Base-by-base conservation (phyloP, 1,284 basidiomycete genomes). In the Psilocybe mexicana region DNA sequence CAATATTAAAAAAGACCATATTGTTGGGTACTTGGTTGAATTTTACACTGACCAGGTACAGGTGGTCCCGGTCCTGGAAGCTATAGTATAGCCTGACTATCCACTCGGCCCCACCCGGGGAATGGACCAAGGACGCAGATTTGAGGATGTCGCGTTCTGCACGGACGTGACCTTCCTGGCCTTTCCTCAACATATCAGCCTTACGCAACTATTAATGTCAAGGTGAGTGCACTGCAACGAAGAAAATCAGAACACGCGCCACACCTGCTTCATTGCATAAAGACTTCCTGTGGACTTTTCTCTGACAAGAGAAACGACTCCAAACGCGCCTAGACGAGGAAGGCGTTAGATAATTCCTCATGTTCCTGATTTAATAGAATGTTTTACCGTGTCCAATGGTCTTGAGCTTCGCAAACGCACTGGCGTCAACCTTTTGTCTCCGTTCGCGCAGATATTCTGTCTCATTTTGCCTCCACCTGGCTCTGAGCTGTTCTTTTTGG, bases 181-280 rank as follows among this genome's bases (percentile, higher is more conserved):
- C 94, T 76, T 96, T 96, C 49, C 93, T 88, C 65, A 98, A 82
- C 94, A 98, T 98, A 72, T 98, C 96, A 58, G 88, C 88, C 78
- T 98, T 99, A 55, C 95, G 86, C 67, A 97, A 80, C 92, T 95
- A 69, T 56, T 55, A 64, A 70, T 66, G 65, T 67, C 46, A 60
- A n/a, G 46, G 70, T 65, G 23, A 30, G 24, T 54, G 33, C 28
- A 49, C 55, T 51, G 25, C 45, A 55, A 14, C 45, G 43, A 62
- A 51, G 60, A 55, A 63, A 62, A 57, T 59, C 60, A 59, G 52
- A 59, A 48, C 59, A 46, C n/a, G 40, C 65, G 61, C 61, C 74
- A 73, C 71, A 92, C 90, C 87, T 96, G 92, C 75, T 98, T 99
- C 94, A 99, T 98, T 47, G 95, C 95, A 68, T 89, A 97, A 45